Base-by-base conservation (phyloP, 140 eudicot species). In the Bidens hawaiensis region DNA sequence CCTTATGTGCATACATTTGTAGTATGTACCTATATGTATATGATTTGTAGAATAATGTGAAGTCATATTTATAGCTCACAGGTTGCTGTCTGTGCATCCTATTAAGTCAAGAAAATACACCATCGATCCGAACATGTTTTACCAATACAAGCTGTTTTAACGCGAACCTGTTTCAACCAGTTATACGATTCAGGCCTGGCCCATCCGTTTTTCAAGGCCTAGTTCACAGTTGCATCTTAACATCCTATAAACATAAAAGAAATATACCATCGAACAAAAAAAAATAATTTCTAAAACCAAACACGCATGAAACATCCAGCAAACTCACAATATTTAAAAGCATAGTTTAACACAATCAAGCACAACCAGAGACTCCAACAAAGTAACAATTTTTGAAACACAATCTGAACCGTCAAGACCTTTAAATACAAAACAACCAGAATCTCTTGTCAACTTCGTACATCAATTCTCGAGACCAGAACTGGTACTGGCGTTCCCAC, bases 331-430 rank as follows among this genome's bases (percentile, higher is more conserved):
- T n/a, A n/a, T n/a, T n/a, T n/a, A n/a, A n/a, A n/a, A n/a, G n/a
- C n/a, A n/a, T n/a, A n/a, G n/a, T n/a, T n/a, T n/a, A n/a, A n/a
- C n/a, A n/a, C n/a, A n/a, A n/a, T n/a, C n/a, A n/a, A n/a, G n/a
- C n/a, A n/a, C 13, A 38, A 38, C 15, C 16, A 30, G 43, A n/a
- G 13, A 21, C 34, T 51, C 25, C 61, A 65, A 50, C 40, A 33
- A 65, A 27, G 27, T 28, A 56, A 68, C 58, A 10, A 46, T 65
- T 61, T 43, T 30, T 18, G 10, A 2, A 57, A 43, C 66, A 19
- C 2, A 19, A 4, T 8, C 19, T 41, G 28, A 40, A n/a, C n/a
- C n/a, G n/a, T n/a, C n/a, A n/a, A 16, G 40, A 38, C 40, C 43
- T 24, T 23, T 4, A 53, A 40, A 23, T 15, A 67, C 30, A 51